Conservation (phyloP, 352 stramenopile species). For the Phytophthora pseudosyringae region DNA sequence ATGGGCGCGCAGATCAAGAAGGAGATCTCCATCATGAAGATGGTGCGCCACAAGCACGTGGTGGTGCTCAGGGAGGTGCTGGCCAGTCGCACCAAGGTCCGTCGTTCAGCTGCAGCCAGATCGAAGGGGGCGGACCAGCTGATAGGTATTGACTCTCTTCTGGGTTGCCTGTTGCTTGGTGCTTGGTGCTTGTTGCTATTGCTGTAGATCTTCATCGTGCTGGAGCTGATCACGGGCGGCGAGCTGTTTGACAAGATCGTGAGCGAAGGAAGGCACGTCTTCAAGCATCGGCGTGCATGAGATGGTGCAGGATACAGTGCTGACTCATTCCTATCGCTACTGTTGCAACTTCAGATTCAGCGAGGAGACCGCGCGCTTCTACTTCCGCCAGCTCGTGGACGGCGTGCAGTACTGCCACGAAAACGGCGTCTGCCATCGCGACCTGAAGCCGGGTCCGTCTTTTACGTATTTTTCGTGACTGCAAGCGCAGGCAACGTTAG, state of each 20-base stretch:
- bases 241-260: conserved; percentile 98
- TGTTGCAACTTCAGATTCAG: conserved; percentile 73
- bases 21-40: conserved; percentile 99
- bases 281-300: conserved; percentile 13
- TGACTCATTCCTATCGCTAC: conserved; percentile 31
- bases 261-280: conserved; percentile 82
- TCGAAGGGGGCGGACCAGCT: too few species aligned
- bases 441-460: conserved; percentile 93
- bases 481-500: not conserved
- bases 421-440: conserved; percentile 97
- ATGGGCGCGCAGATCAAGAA: conserved; percentile 98
- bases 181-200: not conserved
- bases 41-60: conserved; percentile 92
- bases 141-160: conserved; percentile 1
- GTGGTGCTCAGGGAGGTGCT: conserved; percentile 91
- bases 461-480: not conserved
- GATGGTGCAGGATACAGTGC: conserved; percentile 16
- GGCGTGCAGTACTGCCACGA: conserved; percentile 97
- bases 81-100: conserved; percentile 95
- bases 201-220: conserved; percentile 95
- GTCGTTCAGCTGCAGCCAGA: not conserved
- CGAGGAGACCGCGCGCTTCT: conserved; percentile 97
- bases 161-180: not conserved
- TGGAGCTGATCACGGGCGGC: conserved; percentile 91
- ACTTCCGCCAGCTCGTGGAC: conserved; percentile 98